Evolutionary conservation across 352 stramenopile genomes (phyloP).

Genomic region (Phytophthora pluvialis): DNA sequence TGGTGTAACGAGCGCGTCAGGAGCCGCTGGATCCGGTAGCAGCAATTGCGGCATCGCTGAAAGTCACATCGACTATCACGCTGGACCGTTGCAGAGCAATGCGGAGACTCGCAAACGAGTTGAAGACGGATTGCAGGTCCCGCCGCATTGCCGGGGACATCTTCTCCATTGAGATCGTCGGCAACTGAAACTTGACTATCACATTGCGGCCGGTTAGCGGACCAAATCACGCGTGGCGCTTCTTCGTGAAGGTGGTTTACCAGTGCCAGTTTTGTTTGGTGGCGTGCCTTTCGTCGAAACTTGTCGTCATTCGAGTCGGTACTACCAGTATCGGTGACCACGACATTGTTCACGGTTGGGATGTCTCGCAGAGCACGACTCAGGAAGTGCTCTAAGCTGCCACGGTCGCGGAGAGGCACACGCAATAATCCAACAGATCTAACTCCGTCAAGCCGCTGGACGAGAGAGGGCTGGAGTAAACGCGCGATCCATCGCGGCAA

Average conservation of each 20-base stretch:
- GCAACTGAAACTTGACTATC: conserved; percentile 8
- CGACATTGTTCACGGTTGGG: conserved; percentile 3
- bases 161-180: conserved; percentile 18
- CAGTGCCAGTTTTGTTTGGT: conserved; percentile 65
- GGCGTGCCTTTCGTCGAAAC: conserved; percentile 65
- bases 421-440: conserved; percentile 22
- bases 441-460: not conserved
- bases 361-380: conserved; percentile 21
- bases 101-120: conserved; percentile 36
- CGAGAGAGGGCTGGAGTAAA: conserved; percentile 9
- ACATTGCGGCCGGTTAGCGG: conserved; percentile 43
- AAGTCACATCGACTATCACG: conserved; percentile 55
- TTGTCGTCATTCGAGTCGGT: conserved; percentile 48
- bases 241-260: conserved; percentile 51
- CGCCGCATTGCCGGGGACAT: not conserved
- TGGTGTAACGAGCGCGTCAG: conserved; percentile 34
- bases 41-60: conserved; percentile 64
- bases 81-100: conserved; percentile 44
- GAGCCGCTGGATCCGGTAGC: conserved; percentile 69
- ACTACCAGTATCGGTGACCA: not conserved
- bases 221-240: conserved; percentile 58
- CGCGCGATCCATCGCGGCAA: conserved; percentile 15
- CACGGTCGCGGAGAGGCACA: conserved; percentile 28
- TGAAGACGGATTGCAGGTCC: conserved; percentile 15
- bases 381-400: conserved; percentile 44